Evolutionary conservation across 352 stramenopile species (phyloP), one percentile per base, ranked within the genome.

Genomic region (Pythium scleroteichum): DNA sequence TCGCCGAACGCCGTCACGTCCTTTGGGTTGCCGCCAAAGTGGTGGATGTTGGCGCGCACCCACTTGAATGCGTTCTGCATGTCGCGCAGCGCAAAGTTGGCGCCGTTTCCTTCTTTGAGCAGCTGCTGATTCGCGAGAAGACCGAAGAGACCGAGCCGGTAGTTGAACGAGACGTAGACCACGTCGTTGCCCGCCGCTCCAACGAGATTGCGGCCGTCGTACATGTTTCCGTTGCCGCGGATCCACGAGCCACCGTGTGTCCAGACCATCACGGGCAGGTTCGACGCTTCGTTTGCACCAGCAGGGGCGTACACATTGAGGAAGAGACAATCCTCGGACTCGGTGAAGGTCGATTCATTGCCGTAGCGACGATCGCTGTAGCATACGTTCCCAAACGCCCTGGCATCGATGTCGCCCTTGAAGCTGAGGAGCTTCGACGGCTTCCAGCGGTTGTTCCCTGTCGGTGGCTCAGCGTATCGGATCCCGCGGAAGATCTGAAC

Each of bases 81-180:
- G 41, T 79, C 71, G 49, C 58, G 69, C 2, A 79, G 32, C 2
- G 39, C 65, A 32, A 62, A 39, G 39, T 74, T 79, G 14, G 53
- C 56, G 16, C 35, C 55, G n/a, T 71, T 63, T 3, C 71, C 71
- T 14, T 79, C 64, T 32, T 69, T 68, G 14, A 75, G 61, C 41
- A 76, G 69, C 29, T 64, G 64, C 2, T 66, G 58, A 0, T 66
- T 69, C 0, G 42, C 57, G 3, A 61, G 48, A 9, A 79, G 61
- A 17, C 72, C 66, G 4, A 72, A 65, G 52, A 79, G 45, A 1
- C 68, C 68, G 19, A 79, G 49, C 42, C 72, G 72, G 42, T 79
- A 79, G 59, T 79, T 79, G 56, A 69, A 75, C 0, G 55, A 56
- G 8, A 79, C 72, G 51, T 55, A 71, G 20, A 79, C 20, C 13